Conservation (phyloP, 495 filamentous ascomycete genomes). For the Thozetella sp. region DNA sequence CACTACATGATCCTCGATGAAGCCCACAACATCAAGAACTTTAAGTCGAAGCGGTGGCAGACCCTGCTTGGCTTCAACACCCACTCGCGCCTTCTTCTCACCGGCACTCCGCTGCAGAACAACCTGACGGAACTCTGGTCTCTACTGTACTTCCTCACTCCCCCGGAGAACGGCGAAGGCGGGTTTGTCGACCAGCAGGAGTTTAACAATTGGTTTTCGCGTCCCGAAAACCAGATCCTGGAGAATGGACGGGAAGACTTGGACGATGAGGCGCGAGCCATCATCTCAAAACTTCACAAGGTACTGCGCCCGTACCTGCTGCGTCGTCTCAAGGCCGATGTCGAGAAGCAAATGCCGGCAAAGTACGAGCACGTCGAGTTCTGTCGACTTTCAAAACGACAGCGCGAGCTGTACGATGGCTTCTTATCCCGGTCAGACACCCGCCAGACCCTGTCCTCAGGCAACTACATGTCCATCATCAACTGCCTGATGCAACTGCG, state of each 20-base stretch:
- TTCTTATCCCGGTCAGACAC: conserved; percentile 96
- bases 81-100: conserved; percentile 82
- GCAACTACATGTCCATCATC: conserved; percentile 97
- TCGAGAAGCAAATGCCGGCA: conserved; percentile 98
- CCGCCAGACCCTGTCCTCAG: conserved; percentile 83
- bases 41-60: conserved; percentile 96
- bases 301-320: conserved; percentile 92
- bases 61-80: conserved; percentile 90
- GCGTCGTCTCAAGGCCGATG: conserved; percentile 91
- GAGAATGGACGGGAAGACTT: conserved; percentile 92
- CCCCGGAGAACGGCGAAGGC: conserved; percentile 80
- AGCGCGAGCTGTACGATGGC: conserved; percentile 93
- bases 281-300: conserved; percentile 90
- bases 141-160: conserved; percentile 93
- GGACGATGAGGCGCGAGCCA: conserved; percentile 86
- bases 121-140: conserved; percentile 98
- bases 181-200: conserved; percentile 89
- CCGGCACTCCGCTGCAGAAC: conserved; percentile 96
- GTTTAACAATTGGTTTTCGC: conserved; percentile 91
- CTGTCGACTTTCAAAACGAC: conserved; percentile 91
- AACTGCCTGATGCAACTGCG: conserved; percentile 98
- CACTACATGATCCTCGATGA: conserved; percentile 99
- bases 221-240: conserved; percentile 91
- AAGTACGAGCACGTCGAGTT: conserved; percentile 98
- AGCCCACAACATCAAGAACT: conserved; percentile 99